phyloP scores from a whole-genome alignment of 163 green algal species.

The Coccomyxa subellipsoidea region DNA sequence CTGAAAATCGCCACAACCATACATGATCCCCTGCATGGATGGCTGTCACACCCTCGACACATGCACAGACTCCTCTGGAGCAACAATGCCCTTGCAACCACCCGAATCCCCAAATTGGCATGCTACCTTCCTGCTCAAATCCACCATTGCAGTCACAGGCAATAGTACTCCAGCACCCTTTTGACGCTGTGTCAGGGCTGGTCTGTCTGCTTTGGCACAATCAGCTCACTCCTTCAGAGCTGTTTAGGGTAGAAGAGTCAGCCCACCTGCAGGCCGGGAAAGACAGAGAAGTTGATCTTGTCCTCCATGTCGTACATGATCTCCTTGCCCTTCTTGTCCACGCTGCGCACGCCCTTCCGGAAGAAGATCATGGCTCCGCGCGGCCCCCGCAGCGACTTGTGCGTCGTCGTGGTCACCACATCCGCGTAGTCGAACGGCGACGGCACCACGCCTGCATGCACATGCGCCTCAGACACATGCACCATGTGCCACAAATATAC shows the following conservation, averaged over 20 bases:
- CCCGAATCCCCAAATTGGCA: no score
- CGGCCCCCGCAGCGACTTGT: conserved; percentile 96
- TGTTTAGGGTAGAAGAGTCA: not conserved
- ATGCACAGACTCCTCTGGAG: no score
- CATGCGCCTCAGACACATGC: not conserved
- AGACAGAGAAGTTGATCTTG: conserved; percentile 99
- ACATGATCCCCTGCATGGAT: no score
- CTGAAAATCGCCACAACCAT: no score
- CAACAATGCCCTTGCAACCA: no score
- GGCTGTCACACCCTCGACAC: no score
- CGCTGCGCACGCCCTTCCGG: conserved; percentile 75
- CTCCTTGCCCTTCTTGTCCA: conserved; percentile 93
- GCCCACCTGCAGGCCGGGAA: conserved; percentile 85
- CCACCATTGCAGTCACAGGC: no score
- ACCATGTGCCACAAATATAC: not conserved
- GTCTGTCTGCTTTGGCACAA: no score
- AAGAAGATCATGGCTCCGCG: conserved; percentile 99
- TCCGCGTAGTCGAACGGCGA: conserved; percentile 94
- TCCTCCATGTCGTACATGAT: conserved; percentile 95
- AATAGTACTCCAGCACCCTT: no score
- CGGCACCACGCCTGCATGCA: conserved; percentile 73
- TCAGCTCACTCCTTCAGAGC: no score
- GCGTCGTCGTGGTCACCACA: conserved; percentile 98
- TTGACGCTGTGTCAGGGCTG: no score
- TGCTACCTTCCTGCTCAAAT: no score